A percentile compares a stretch with the other conserved stretches of the same genome.
Conservation (phyloP, 495 filamentous ascomycete genomes). For the Geopyxis carbonaria region DNA sequence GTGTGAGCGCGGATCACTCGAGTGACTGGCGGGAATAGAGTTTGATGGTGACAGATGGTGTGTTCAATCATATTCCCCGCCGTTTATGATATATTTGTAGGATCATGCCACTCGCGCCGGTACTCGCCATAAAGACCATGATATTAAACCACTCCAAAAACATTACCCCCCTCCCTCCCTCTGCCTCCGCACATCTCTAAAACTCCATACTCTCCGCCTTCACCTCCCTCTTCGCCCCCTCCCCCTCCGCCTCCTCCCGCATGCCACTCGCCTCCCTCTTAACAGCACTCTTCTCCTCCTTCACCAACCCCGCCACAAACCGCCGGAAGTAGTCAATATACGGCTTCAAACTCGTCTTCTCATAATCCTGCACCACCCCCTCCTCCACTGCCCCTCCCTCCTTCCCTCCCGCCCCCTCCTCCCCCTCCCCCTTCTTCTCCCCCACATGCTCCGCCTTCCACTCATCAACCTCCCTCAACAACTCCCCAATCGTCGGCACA, state of each 20-base stretch:
- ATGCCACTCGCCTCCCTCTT: constrained; percentile 59
- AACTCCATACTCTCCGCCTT: constrained; percentile 41
- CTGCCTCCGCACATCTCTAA: constrained; percentile 9
- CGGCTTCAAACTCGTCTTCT: constrained; percentile 87
- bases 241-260: constrained; percentile 30
- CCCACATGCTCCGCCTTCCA: constrained; percentile 47
- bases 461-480: constrained; percentile 65
- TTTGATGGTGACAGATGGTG: too few relatives aligned
- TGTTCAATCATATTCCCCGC: too few relatives aligned
- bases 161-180: background rate
- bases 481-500: constrained; percentile 69
- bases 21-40: too few relatives aligned
- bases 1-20: too few relatives aligned
- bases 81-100: too few relatives aligned
- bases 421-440: constrained; percentile 64
- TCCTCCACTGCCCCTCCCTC: constrained; percentile 22
- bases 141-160: background rate
- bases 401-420: constrained; percentile 38
- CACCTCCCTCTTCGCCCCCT: constrained; percentile 14
- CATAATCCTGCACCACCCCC: constrained; percentile 51
- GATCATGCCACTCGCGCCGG: too few relatives aligned
- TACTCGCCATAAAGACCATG: too few relatives aligned
- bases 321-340: constrained; percentile 78
- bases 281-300: constrained; percentile 62
- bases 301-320: constrained; percentile 62